phyloP scores from a whole-genome alignment of 2,329 filamentous ascomycete genomes.

The Parascedosporium putredinis region DNA sequence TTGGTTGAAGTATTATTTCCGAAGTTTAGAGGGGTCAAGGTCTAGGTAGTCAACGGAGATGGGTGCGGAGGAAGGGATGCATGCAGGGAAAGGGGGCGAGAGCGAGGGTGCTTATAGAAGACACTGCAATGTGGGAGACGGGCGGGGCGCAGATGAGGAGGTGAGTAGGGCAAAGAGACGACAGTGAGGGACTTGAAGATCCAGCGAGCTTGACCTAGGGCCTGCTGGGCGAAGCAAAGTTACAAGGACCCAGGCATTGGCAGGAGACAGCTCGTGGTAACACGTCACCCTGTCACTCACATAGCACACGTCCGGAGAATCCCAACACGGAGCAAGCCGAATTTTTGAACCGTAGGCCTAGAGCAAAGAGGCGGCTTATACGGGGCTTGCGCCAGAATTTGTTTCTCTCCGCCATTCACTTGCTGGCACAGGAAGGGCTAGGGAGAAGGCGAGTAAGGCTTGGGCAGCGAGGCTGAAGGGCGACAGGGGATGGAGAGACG shows the following conservation, averaged over 20 bases:
- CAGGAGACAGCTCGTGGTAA: conserved; percentile 1
- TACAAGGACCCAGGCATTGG: conserved; percentile 5
- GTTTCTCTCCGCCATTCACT: background rate
- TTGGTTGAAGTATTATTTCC: conserved; percentile 5
- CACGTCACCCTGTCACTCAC: conserved; percentile 7
- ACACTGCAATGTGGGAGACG: conserved; percentile 3
- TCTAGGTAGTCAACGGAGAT: conserved; percentile 1
- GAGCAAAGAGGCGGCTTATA: background rate
- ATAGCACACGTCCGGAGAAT: background rate
- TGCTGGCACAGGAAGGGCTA: too few species aligned
- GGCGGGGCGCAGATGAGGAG: conserved; percentile 3
- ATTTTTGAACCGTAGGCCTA: too few species aligned
- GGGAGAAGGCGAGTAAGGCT: background rate
- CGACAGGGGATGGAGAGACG: background rate
- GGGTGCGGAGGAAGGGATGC: conserved; percentile 5
- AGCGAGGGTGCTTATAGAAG: conserved; percentile 15
- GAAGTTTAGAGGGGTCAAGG: conserved; percentile 2
- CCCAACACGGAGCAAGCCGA: too few species aligned
- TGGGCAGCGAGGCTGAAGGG: conserved; percentile 1
- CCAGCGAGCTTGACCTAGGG: background rate
- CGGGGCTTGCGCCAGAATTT: background rate
- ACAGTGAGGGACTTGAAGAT: background rate
- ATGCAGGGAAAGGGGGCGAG: conserved; percentile 7
- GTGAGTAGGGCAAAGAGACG: background rate
- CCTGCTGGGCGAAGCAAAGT: conserved; percentile 1